Base-by-base conservation (phyloP, 1,284 basidiomycete genomes). In the Microbotryum saponariae region DNA sequence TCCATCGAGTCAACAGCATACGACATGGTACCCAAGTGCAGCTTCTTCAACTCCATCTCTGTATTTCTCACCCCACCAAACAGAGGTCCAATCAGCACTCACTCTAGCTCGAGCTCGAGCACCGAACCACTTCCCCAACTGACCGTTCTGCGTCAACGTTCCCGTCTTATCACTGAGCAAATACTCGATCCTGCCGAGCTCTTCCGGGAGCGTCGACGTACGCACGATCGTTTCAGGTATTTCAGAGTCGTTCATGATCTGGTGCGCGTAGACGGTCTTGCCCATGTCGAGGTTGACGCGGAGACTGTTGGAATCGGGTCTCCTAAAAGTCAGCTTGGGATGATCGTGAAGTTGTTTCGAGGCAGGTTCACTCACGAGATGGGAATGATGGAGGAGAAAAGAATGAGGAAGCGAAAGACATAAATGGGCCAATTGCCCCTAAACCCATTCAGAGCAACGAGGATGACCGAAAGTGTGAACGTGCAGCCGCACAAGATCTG, bases 231-330 rank as follows among this genome's bases (percentile, higher is more conserved):
- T 97, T 54, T 86, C 84, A 1, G 91, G 90, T 68, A 99, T 98
- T 76, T 97, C 91, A 49, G 73, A 73, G 76, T 99, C 96, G 63
- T 83, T 85, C 85, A 93, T 91, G 63, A 98, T 98, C 71, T 94
- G 89, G 52, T 88, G 85, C 0, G 91, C 91, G 72, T 98, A 98
- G 49, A 97, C 89, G 0, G 93, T 97, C 79, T 99, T 99, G 64
- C 94, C 96, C 93, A 99, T 97, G 75, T 99, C 96, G 55, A 98
- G 81, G 72, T 99, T 99, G 64, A 99, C 94, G 29, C 96, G 88
- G 57, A 99, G 79, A 80, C 91, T 97, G 65, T 20, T 23, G 20
- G 16, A 18, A 42, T 3, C 6, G 20, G 4, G 1, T 8, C 1
- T 21, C 3, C 48, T 51, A 4, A 51, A 51, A 42, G 10, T 42